A percentile compares a stretch with the other conserved stretches of the same genome.
phyloP scores from a whole-genome alignment of 805 yeast species.

The Starmera amethionina region DNA sequence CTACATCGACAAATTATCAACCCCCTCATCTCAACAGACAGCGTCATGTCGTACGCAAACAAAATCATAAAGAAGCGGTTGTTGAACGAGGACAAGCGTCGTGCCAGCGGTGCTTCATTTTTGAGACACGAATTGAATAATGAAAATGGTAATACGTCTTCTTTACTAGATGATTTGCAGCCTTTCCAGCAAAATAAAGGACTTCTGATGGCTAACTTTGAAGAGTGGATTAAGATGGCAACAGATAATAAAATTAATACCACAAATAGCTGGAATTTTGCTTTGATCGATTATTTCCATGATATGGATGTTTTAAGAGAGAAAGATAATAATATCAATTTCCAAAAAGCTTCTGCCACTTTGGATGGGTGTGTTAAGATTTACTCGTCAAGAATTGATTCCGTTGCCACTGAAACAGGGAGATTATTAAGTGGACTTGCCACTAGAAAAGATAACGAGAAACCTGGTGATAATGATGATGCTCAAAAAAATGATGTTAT shows the following conservation, averaged over 20 bases:
- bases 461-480: constrained; percentile 4
- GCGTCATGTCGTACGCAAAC: constrained; percentile 18
- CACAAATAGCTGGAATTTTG: constrained; percentile 83
- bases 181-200: constrained; percentile 22
- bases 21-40: background rate
- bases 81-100: constrained; percentile 15
- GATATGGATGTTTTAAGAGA: constrained; percentile 68
- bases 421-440: constrained; percentile 70
- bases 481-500: constrained; percentile 14
- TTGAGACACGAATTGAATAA: constrained; percentile 19
- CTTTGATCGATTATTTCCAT: constrained; percentile 84
- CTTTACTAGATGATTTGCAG: constrained; percentile 15
- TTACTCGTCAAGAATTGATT: constrained; percentile 83
- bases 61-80: constrained; percentile 18
- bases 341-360: constrained; percentile 85
- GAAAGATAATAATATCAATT: constrained; percentile 69
- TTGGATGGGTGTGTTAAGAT: constrained; percentile 92
- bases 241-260: constrained; percentile 79
- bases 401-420: constrained; percentile 87
- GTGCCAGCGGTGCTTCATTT: constrained; percentile 23
- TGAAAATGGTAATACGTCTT: constrained; percentile 5
- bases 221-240: constrained; percentile 75
- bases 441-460: constrained; percentile 22
- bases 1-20: no score
- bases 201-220: constrained; percentile 46